Evolutionary conservation across 1,139 yeast species (phyloP).

Genomic region (Scheffersomyces titani): DNA sequence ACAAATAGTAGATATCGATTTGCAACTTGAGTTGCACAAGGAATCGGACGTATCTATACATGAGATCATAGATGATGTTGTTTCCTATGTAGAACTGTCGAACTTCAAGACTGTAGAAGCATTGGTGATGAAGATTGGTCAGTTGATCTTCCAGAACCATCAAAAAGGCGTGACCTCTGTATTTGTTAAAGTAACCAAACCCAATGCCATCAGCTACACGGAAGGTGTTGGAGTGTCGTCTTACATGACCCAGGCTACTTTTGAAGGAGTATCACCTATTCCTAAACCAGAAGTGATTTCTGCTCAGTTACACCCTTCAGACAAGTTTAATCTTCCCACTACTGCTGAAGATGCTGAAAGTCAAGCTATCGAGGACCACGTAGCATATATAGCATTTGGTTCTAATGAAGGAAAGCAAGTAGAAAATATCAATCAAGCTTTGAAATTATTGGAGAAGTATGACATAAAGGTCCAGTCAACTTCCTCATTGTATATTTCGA

Average conservation of each 20-base stretch:
- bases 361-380: slow-evolving; percentile 34
- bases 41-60: slow-evolving; percentile 30
- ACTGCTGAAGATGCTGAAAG: slow-evolving; percentile 12
- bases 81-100: slow-evolving; percentile 66
- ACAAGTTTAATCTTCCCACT: slow-evolving; percentile 14
- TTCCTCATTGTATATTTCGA: slow-evolving; percentile 81
- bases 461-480: slow-evolving; percentile 56
- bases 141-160: slow-evolving; percentile 49
- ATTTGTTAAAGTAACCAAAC: slow-evolving; percentile 72
- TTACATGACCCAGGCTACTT: slow-evolving; percentile 43
- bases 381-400: slow-evolving; percentile 84
- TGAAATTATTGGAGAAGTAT: slow-evolving; percentile 45
- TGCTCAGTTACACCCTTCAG: slow-evolving; percentile 18
- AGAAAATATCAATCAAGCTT: slow-evolving; percentile 58
- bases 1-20: slow-evolving; percentile 71
- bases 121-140: slow-evolving; percentile 72
- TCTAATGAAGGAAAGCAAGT: slow-evolving; percentile 79
- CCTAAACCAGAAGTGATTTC: slow-evolving; percentile 23
- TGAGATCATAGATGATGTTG: slow-evolving; percentile 46
- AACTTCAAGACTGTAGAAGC: slow-evolving; percentile 94
- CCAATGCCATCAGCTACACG: slow-evolving; percentile 85
- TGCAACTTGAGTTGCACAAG: slow-evolving; percentile 39
- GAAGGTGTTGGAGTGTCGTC: slow-evolving; percentile 89
- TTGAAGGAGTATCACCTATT: slow-evolving; percentile 27
- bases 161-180: slow-evolving; percentile 31